Evolutionary conservation across 1,284 basidiomycete genomes (phyloP).

Genomic region (Ganoderma resinaceum): DNA sequence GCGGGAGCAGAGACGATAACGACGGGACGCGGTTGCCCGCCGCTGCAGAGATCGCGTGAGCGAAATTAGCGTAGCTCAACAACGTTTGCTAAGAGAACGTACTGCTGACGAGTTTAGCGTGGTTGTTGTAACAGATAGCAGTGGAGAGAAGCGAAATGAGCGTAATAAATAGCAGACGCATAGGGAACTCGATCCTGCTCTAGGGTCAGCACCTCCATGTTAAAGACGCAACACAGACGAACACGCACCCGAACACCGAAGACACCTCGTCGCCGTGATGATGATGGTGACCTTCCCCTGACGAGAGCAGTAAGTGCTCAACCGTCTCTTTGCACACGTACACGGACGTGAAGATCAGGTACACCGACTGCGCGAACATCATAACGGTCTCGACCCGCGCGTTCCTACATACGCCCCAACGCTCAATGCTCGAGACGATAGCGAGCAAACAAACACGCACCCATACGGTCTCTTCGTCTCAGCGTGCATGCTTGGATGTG

Average conservation of each 20-base stretch:
- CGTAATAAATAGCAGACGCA: conserved; percentile 64
- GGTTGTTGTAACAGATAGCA: conserved; percentile 68
- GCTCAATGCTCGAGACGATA: neutral
- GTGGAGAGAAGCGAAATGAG: conserved; percentile 60
- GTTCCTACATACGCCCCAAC: conserved; percentile 52
- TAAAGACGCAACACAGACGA: conserved; percentile 13
- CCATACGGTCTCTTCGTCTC: conserved; percentile 66
- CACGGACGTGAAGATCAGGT: conserved; percentile 89
- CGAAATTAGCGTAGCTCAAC: neutral
- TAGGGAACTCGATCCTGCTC: conserved; percentile 73
- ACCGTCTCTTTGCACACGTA: conserved; percentile 95
- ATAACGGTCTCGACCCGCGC: conserved; percentile 79
- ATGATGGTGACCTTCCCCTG: conserved; percentile 70
- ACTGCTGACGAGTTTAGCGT: conserved; percentile 74
- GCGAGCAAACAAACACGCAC: conserved; percentile 51
- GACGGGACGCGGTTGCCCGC: conserved; percentile 63
- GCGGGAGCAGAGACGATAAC: conserved; percentile 50
- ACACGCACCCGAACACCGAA: conserved; percentile 47
- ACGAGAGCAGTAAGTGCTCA: conserved; percentile 79
- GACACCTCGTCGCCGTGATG: conserved; percentile 57
- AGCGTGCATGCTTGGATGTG: conserved; percentile 35
- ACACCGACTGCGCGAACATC: conserved; percentile 89
- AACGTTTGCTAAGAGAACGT: conserved; percentile 35
- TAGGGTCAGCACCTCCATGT: neutral
- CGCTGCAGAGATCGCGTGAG: conserved; percentile 42